Percentiles rank a stretch among this genome's conserved stretches.
Conservation (phyloP, 2,329 filamentous ascomycete genomes). For the Furcasterigmium furcatum region DNA sequence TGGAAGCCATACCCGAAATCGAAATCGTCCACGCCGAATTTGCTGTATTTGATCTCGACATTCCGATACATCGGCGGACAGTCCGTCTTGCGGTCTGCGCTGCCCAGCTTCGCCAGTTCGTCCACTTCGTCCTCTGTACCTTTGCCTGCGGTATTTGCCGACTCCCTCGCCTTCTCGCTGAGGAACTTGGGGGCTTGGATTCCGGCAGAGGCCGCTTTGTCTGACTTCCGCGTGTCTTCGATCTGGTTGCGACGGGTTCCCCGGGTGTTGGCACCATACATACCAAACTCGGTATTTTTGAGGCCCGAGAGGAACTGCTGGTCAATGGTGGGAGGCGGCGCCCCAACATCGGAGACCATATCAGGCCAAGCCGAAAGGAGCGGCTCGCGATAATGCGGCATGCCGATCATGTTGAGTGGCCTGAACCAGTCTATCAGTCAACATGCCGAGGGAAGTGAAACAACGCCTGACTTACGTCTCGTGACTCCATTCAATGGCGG, state of each 20-base stretch:
- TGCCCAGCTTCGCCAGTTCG: slow-evolving; percentile 66
- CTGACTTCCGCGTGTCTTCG: slow-evolving; percentile 67
- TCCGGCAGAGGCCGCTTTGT: slow-evolving; percentile 56
- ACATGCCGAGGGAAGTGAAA: not conserved
- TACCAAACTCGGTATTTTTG: slow-evolving; percentile 70
- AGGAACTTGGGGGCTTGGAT: slow-evolving; percentile 84
- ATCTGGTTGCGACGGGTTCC: slow-evolving; percentile 77
- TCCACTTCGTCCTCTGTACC: slow-evolving; percentile 39
- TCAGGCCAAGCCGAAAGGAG: slow-evolving; percentile 91
- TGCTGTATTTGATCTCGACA: slow-evolving; percentile 98
- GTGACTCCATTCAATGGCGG: slow-evolving; percentile 63
- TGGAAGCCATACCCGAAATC: slow-evolving; percentile 76
- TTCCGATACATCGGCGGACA: slow-evolving; percentile 87
- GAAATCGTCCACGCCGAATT: slow-evolving; percentile 98
- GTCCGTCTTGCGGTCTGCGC: slow-evolving; percentile 75
- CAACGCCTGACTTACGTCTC: slow-evolving; percentile 56
- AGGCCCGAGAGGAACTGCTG: slow-evolving; percentile 65
- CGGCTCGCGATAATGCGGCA: slow-evolving; percentile 89
- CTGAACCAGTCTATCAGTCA: slow-evolving; percentile 30
- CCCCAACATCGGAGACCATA: slow-evolving; percentile 79
- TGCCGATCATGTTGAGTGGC: slow-evolving; percentile 79
- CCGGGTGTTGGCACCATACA: slow-evolving; percentile 74
- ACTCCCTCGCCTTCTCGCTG: slow-evolving; percentile 84
- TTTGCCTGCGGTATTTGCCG: slow-evolving; percentile 41
- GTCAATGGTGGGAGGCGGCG: slow-evolving; percentile 75